Evolutionary conservation across 345 rosid species (phyloP), one percentile per base, ranked within the genome.

Genomic region (Mallotus nudiflorus): DNA sequence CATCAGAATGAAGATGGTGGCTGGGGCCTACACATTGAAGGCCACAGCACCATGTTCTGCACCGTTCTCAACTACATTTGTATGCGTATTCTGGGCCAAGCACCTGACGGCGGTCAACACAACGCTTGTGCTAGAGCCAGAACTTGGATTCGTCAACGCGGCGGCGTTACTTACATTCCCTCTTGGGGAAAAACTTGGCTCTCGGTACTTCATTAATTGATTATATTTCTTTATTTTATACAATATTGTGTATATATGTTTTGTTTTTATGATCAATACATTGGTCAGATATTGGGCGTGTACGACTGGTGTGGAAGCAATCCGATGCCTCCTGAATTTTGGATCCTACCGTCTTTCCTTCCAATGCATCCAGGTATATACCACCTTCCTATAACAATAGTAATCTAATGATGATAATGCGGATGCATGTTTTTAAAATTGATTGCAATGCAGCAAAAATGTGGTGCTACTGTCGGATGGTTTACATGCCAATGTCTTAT

Each of bases 161-260:
- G 79, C 5, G 62, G 66, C 25, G 74, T n/a, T 3, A 75, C 79
- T 25, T 54, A 46, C 40, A 75, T 75, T 28, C 74, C 74, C 24
- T 70, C 79, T 3, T 75, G 79, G 79, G 79, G 74, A 5, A 75
- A 70, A 67, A 70, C 74, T 20, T 75, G 79, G 74, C 79, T 75
- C 13, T 64, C 79, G 54, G 79, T 75, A 75, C 3, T 22, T 3
- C 3, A 19, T 22, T 12, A 6, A 37, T 27, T 40, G 0, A 15
- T 67, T 54, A 15, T 52, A 56, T 42, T 25, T 20, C 0, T 8
- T 14, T 19, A n/a, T n/a, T n/a, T n/a, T n/a, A n/a, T n/a, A n/a
- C n/a, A n/a, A n/a, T n/a, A n/a, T n/a, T n/a, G n/a, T n/a, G n/a
- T n/a, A n/a, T n/a, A n/a, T n/a, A n/a, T n/a, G n/a, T n/a, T n/a